Evolutionary conservation across 345 rosid species (phyloP).

Genomic region (Boechera stricta): DNA sequence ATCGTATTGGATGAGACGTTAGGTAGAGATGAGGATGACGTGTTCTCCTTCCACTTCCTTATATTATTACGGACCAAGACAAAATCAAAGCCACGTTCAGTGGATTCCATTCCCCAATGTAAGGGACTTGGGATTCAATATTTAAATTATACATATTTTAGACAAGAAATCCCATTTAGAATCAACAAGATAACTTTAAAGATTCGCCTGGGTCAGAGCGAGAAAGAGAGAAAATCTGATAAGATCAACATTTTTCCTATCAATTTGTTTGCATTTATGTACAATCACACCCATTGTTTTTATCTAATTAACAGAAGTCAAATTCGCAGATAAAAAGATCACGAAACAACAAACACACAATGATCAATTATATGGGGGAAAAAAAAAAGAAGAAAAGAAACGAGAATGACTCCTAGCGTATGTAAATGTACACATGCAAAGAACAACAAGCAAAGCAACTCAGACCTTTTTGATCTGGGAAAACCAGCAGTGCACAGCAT

Average conservation of each 20-base stretch:
- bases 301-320: neutral
- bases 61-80: neutral
- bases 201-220: neutral
- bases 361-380: conserved; percentile 16
- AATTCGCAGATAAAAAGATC: conserved; percentile 9
- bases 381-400: neutral
- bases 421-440: conserved; percentile 30
- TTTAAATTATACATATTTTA: neutral
- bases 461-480: neutral
- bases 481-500: neutral
- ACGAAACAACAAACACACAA: conserved; percentile 22
- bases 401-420: conserved; percentile 11
- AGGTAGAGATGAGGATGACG: conserved; percentile 35
- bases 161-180: neutral
- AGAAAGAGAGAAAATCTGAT: neutral
- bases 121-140: conserved; percentile 26
- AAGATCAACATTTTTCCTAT: conserved; percentile 5
- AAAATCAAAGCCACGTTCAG: conserved; percentile 32
- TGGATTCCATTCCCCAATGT: conserved; percentile 23
- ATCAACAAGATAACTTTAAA: conserved; percentile 30
- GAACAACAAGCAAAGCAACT: conserved; percentile 19
- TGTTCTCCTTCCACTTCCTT: neutral
- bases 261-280: conserved; percentile 13
- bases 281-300: neutral
- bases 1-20: conserved; percentile 35